phyloP scores from a whole-genome alignment of 441 rosid species.

The Populus hybrid region DNA sequence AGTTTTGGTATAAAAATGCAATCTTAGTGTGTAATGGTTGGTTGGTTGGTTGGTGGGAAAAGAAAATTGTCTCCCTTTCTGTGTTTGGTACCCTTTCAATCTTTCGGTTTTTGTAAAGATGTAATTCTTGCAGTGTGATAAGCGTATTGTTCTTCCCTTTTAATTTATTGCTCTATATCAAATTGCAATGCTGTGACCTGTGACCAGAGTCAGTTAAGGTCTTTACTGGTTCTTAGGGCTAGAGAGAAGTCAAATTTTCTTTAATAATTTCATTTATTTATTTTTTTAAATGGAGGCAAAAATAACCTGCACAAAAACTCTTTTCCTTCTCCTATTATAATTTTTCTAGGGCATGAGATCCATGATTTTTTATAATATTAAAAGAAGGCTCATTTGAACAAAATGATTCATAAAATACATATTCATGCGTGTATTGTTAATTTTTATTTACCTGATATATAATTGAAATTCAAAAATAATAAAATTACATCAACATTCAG shows the following conservation, averaged over 20 bases:
- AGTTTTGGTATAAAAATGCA: conserved; percentile 26
- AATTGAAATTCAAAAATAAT: too few relatives aligned
- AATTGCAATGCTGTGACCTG: not conserved
- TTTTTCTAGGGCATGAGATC: not conserved
- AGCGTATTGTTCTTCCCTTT: not conserved
- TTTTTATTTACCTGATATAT: too few relatives aligned
- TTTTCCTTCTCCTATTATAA: not conserved
- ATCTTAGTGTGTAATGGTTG: conserved; percentile 24
- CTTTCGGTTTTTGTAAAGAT: too few relatives aligned
- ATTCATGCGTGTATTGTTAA: too few relatives aligned
- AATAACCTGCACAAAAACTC: not conserved
- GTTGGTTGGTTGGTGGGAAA: conserved; percentile 1
- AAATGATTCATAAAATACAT: too few relatives aligned
- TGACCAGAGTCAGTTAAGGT: not conserved
- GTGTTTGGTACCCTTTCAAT: not conserved
- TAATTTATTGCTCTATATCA: not conserved
- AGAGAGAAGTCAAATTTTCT: not conserved
- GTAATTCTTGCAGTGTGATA: not conserved
- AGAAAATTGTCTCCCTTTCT: not conserved
- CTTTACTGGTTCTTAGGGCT: not conserved
- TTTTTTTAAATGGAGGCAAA: not conserved
- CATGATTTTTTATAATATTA: too few relatives aligned
- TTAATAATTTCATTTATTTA: too few relatives aligned
- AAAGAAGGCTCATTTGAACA: too few relatives aligned
- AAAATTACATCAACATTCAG: too few relatives aligned